Base-by-base conservation (phyloP, 2,329 filamentous ascomycete species). In the Dichotomopilus funicola region DNA sequence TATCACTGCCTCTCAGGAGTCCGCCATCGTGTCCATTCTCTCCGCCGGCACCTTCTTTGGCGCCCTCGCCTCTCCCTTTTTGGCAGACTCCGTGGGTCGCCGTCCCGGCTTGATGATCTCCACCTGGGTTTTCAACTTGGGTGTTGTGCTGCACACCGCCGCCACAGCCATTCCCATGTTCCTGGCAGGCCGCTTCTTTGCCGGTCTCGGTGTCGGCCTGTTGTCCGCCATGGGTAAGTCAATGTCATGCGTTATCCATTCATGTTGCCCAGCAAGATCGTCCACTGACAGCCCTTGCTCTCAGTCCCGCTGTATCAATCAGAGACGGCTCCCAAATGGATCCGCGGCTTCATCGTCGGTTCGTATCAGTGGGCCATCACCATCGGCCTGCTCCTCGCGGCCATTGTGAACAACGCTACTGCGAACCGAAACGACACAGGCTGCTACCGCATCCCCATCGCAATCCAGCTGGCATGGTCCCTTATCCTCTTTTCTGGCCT, bases 341-440 rank as follows among this genome's bases (percentile, higher is more conserved):
- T 89, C 55, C 83, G 87, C 65, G 86, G 87, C 66, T 84, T 86
- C 52, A 77, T 89, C 57, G 86, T 91, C 11, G 81, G 85, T 1
- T 85, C 84, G 1, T 90, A 90, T 71, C 86, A 89, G 70, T 89
- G 89, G 74, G 87, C 81, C 69, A 85, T 90, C 70, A 89, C 86
- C 48, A 78, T 89, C 58, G 87, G 87, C 67, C 75, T 90, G 60
- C 73, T 89, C 63, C 69, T 89, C 54, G 86, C 86, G 45, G 78
- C 83, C 6, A 83, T 84, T 60, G 84, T 89, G 57, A 79, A 82
- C 65, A 87, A 89, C 66, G 79, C 71, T 27, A 86, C 81, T n/a
- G 72, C 86, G 66, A 66, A 80, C 60, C 76, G 79, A 57, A 70
- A 68, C 37, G 80, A 84, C 65, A 79, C 81, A 2, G 78, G 78